Conservation (phyloP, 495 filamentous ascomycete species). For the Schizothecium vesticola region DNA sequence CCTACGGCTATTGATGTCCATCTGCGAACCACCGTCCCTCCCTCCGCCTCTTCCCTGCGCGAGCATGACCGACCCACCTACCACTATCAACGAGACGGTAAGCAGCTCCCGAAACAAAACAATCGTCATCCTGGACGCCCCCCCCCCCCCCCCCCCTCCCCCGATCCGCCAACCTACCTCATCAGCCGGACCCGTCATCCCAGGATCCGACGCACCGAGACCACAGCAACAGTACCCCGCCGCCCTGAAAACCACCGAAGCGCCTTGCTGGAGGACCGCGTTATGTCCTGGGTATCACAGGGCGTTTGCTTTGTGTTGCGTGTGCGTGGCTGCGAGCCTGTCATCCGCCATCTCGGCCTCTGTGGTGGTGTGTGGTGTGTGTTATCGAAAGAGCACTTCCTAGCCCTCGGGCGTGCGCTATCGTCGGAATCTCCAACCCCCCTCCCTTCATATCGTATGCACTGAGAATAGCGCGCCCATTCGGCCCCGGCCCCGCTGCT, state of each 20-base stretch:
- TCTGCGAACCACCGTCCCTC: background rate
- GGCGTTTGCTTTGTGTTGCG: background rate
- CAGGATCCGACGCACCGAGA: conserved; percentile 2
- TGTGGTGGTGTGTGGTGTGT: background rate
- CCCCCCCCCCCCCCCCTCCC: background rate
- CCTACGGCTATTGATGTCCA: background rate
- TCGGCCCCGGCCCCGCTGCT: conserved; percentile 2
- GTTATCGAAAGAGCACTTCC: background rate
- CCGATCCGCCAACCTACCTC: background rate
- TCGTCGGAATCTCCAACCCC: background rate
- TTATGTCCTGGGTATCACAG: background rate
- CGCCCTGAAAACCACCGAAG: background rate
- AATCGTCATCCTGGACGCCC: background rate
- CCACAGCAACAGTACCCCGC: background rate
- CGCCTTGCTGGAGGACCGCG: background rate
- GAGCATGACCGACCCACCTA: background rate
- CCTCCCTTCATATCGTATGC: background rate
- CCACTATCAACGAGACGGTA: background rate
- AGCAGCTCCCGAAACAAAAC: background rate
- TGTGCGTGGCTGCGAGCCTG: background rate
- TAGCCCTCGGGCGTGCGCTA: background rate
- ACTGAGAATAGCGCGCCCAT: background rate
- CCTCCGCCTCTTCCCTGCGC: background rate
- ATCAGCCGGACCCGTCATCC: background rate
- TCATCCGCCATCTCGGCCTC: background rate